Evolutionary conservation across 768 basidiomycete genomes (phyloP).

Genomic region (Tubosaeta brunneosetosa): DNA sequence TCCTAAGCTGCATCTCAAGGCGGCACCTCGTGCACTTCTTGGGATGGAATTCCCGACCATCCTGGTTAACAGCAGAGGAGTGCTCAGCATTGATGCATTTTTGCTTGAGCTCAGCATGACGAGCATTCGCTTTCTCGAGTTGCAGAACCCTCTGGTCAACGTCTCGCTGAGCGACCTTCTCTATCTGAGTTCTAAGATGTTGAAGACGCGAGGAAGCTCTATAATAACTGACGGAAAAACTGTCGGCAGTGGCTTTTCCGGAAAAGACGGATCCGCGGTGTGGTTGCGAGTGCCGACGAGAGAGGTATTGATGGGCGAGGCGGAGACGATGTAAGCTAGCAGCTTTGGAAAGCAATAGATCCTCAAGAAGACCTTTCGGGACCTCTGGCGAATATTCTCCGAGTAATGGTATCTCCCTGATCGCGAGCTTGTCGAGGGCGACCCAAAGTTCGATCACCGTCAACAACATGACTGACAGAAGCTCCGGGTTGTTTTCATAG

Average conservation of each 20-base stretch:
- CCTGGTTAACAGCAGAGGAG: neutral
- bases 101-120: slow-evolving; percentile 15
- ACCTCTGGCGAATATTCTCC: slow-evolving; percentile 33
- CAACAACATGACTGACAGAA: slow-evolving; percentile 41
- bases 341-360: slow-evolving; percentile 27
- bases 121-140: slow-evolving; percentile 20
- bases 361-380: slow-evolving; percentile 20
- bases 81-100: slow-evolving; percentile 2
- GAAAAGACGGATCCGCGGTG: slow-evolving; percentile 34
- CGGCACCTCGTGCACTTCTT: slow-evolving; percentile 29
- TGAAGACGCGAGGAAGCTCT: slow-evolving; percentile 18
- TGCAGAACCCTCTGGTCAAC: slow-evolving; percentile 26
- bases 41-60: slow-evolving; percentile 1
- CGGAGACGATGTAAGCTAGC: slow-evolving; percentile 27
- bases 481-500: slow-evolving; percentile 36
- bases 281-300: slow-evolving; percentile 21
- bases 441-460: slow-evolving; percentile 35
- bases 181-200: slow-evolving; percentile 27
- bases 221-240: slow-evolving; percentile 38
- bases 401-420: slow-evolving; percentile 23
- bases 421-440: slow-evolving; percentile 28
- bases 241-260: slow-evolving; percentile 3
- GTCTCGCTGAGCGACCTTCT: slow-evolving; percentile 18
- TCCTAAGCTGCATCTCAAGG: slow-evolving; percentile 12
- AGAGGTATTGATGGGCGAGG: slow-evolving; percentile 29